Percentiles rank a stretch among this genome's conserved stretches.
Conservation (phyloP, 2,329 filamentous ascomycete genomes). For the Monosporascus sp. region DNA sequence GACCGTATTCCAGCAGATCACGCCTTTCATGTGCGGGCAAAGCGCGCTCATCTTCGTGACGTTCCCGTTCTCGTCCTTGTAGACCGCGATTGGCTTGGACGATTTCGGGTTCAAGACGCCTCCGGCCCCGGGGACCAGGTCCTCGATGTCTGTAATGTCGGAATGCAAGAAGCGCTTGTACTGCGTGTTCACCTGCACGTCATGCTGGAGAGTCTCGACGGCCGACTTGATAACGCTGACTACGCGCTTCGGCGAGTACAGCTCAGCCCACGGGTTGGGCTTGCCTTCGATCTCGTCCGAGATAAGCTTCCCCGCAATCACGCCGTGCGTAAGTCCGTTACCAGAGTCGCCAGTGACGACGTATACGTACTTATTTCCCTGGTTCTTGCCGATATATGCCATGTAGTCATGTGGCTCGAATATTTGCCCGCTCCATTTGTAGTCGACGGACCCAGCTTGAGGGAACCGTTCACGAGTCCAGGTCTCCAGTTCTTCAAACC, state of each 20-base stretch:
- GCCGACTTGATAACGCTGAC: constrained; percentile 38
- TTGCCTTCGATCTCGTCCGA: constrained; percentile 47
- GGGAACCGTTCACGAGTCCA: constrained; percentile 51
- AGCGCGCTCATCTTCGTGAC: constrained; percentile 46
- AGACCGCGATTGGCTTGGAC: constrained; percentile 46
- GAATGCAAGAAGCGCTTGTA: constrained; percentile 50
- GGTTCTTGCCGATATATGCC: constrained; percentile 52
- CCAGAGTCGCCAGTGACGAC: constrained; percentile 53
- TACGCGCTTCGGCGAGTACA: constrained; percentile 47
- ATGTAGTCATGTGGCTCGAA: constrained; percentile 50
- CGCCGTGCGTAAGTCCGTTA: constrained; percentile 52
- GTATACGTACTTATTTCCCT: constrained; percentile 44
- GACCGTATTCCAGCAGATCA: constrained; percentile 49
- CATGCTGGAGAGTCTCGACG: constrained; percentile 42
- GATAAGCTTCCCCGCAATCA: constrained; percentile 46
- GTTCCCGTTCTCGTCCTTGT: constrained; percentile 49
- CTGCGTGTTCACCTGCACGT: constrained; percentile 49
- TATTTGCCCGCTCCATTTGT: constrained; percentile 53
- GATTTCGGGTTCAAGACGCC: constrained; percentile 46
- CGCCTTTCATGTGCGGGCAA: constrained; percentile 51
- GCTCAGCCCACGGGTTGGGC: constrained; percentile 41
- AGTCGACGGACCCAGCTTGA: constrained; percentile 43
- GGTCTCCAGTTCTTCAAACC: constrained; percentile 44
- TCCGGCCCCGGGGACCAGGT: constrained; percentile 42
- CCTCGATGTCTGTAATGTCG: constrained; percentile 52